phyloP scores from a whole-genome alignment of 1,284 basidiomycete species.

The Laetiporus sulphureus region DNA sequence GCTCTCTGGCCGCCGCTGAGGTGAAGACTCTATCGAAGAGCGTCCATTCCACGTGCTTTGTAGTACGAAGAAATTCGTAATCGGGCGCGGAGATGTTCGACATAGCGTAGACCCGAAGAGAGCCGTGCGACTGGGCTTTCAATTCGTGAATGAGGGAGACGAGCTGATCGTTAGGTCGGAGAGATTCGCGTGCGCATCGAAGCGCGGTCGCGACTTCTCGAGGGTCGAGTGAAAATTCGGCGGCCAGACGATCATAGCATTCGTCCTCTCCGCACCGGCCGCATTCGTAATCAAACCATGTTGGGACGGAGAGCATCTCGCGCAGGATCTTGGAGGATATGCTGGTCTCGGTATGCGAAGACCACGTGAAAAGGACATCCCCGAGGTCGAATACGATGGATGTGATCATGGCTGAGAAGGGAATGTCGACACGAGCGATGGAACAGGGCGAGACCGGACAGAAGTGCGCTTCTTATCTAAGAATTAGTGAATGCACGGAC shows the following conservation, averaged over 20 bases:
- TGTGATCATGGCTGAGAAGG: no score
- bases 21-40: conserved; percentile 45
- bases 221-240: conserved; percentile 34
- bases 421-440: no score
- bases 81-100: conserved; percentile 49
- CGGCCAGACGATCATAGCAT: conserved; percentile 37
- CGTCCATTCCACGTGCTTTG: conserved; percentile 35
- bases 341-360: conserved; percentile 37
- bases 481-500: no score
- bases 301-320: conserved; percentile 38
- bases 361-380: conserved; percentile 55
- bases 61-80: conserved; percentile 34
- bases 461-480: no score
- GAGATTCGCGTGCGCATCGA: conserved; percentile 34
- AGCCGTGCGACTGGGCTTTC: conserved; percentile 25
- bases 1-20: conserved; percentile 37
- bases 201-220: conserved; percentile 36
- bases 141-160: conserved; percentile 38
- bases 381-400: conserved; percentile 38
- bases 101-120: conserved; percentile 41
- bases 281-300: conserved; percentile 52
- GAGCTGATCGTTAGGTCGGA: conserved; percentile 34
- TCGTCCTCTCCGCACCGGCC: conserved; percentile 39
- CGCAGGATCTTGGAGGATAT: conserved; percentile 39
- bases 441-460: no score